Evolutionary conservation across 2,329 filamentous ascomycete species (phyloP), one percentile per base, ranked within the genome.

Genomic region (Plenodomus lindquistii): DNA sequence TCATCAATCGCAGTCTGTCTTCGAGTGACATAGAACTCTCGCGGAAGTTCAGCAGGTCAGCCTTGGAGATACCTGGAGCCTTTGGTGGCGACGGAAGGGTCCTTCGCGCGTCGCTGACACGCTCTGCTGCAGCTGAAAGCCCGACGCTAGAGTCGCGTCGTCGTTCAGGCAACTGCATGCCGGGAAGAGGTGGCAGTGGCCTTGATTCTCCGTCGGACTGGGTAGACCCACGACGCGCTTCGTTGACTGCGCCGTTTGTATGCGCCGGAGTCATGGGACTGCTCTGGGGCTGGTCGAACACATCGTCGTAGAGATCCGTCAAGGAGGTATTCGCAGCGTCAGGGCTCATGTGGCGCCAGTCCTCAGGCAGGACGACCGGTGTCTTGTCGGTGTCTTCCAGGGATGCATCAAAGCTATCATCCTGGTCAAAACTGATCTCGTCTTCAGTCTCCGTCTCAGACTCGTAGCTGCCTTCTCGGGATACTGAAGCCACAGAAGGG

Each of bases 381-480:
- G 94, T 97, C 79, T 97, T 97, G 66, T 96, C 91, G 4, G 91
- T 93, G 66, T 97, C 93, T 73, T 97, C 93, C 1, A 97, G 81
- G 6, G 91, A 96, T 13, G 90, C 93, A 73, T 97, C 93, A 61
- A 97, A 97, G 75, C 93, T 97, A 67, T 97, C 93, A 36, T 93
- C 89, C 37, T 82, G 81, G 44, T 79, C 77, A 51, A 79, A 79
- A 66, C 75, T 88, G 35, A 91, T 84, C 16, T 88, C 86, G 22
- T 88, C 85, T 24, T 89, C 85, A 2, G 77, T 77, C n/a, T 88
- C 86, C 20, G 88, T 85, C 11, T 79, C 78, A 0, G 90, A 93
- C 54, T 97, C 92, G 70, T 89, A 97, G 75, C 93, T 97, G 36
- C 91, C 91, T 66, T 97, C 91, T 8, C 93, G 87, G 11, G 93